A percentile compares a stretch with the other conserved stretches of the same genome.
phyloP scores from a whole-genome alignment of 164 flowering plant genomes.

The Sedum album region DNA sequence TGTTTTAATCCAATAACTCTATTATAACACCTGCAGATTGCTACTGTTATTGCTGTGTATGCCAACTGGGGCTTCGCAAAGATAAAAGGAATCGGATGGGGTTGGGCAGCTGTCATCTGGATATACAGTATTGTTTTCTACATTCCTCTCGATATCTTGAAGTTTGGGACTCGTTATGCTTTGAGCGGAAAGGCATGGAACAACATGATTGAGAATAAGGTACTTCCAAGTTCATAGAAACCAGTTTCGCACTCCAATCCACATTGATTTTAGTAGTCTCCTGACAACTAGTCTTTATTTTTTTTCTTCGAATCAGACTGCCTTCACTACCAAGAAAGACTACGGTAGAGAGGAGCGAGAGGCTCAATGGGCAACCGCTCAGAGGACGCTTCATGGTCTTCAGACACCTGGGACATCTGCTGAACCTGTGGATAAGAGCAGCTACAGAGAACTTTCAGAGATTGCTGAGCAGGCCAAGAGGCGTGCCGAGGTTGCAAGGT shows the following conservation, averaged over 20 bases:
- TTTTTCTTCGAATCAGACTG: background rate
- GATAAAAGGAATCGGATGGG: background rate
- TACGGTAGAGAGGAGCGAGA: background rate
- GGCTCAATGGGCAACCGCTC: slow-evolving; percentile 1
- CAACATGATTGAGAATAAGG: background rate
- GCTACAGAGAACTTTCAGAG: slow-evolving; percentile 10
- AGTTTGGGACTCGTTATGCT: background rate
- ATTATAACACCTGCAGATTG: background rate
- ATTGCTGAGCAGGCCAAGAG: slow-evolving; percentile 13
- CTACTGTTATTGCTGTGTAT: background rate
- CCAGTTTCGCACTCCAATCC: too few species aligned
- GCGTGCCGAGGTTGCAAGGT: slow-evolving; percentile 10
- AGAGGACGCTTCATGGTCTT: slow-evolving; percentile 10
- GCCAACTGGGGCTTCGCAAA: background rate
- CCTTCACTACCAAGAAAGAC: slow-evolving; percentile 2
- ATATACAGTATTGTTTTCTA: background rate
- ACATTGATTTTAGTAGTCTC: background rate
- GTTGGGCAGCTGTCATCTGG: slow-evolving; percentile 5
- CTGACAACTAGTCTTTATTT: background rate
- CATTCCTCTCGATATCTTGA: background rate
- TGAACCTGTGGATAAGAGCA: background rate
- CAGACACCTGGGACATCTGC: background rate
- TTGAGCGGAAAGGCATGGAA: slow-evolving; percentile 2
- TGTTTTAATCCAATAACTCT: background rate
- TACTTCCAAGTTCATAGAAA: too few species aligned